Percentiles rank a stretch among this genome's conserved stretches.
Evolutionary conservation across 768 basidiomycete species (phyloP).

Genomic region (Dentipellis sp.): DNA sequence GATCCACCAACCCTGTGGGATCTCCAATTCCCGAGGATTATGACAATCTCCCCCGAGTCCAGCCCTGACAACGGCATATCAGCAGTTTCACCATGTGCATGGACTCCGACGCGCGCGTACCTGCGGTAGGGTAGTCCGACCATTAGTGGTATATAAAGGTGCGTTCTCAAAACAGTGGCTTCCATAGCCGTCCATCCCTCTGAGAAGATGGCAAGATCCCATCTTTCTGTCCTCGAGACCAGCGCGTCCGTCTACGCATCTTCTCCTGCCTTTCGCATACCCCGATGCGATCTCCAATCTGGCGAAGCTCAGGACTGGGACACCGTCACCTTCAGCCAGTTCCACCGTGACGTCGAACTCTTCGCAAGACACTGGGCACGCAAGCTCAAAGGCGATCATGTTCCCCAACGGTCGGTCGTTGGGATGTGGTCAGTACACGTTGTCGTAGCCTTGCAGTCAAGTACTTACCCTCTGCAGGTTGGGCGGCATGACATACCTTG

Average conservation of each 20-base stretch:
- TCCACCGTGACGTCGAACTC: slow-evolving; percentile 54
- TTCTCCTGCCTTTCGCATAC: slow-evolving; percentile 51
- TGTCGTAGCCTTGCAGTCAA: neutral
- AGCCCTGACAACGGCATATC: slow-evolving; percentile 15
- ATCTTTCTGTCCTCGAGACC: slow-evolving; percentile 55
- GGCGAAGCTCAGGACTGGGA: slow-evolving; percentile 43
- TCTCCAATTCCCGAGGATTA: neutral
- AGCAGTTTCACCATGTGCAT: slow-evolving; percentile 10
- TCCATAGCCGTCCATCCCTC: slow-evolving; percentile 5
- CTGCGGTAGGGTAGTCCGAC: neutral
- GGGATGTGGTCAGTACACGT: slow-evolving; percentile 53
- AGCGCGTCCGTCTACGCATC: slow-evolving; percentile 41
- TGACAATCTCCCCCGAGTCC: neutral
- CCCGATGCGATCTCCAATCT: slow-evolving; percentile 35
- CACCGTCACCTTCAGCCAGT: slow-evolving; percentile 54
- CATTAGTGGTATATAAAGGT: slow-evolving; percentile 10
- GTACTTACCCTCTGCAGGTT: slow-evolving; percentile 36
- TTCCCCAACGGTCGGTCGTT: slow-evolving; percentile 50
- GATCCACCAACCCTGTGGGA: neutral
- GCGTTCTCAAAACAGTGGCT: neutral
- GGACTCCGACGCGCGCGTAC: neutral
- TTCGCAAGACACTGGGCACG: slow-evolving; percentile 58
- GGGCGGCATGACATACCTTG: slow-evolving; percentile 60
- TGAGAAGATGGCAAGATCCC: slow-evolving; percentile 25
- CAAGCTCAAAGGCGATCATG: slow-evolving; percentile 33